These are phyloP conservation scores for Bruguiera parviflora DNA, from an alignment of 345 rosid genomes.

Conservation along the genomic window DNA sequence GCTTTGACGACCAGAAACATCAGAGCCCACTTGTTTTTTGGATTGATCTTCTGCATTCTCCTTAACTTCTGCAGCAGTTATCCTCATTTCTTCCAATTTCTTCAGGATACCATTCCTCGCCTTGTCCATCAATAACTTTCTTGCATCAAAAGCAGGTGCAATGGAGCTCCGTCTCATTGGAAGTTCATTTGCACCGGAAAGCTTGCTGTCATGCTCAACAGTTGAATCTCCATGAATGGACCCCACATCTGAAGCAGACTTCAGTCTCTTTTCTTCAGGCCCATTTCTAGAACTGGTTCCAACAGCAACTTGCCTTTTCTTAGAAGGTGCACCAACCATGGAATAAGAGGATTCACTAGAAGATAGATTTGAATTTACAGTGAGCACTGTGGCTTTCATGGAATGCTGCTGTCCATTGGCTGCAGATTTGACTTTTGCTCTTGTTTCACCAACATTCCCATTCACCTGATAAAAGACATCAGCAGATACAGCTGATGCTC, in stretches of 20 bases:
- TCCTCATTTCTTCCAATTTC: slow-evolving; percentile 57
- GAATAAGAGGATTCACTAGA: slow-evolving; percentile 35
- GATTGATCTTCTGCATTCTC: slow-evolving; percentile 34
- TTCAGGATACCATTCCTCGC: slow-evolving; percentile 63
- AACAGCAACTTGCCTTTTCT: slow-evolving; percentile 64
- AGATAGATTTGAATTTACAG: slow-evolving; percentile 28
- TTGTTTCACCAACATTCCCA: slow-evolving; percentile 37
- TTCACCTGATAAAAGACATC: slow-evolving; percentile 55
- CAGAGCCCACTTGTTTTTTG: slow-evolving; percentile 22
- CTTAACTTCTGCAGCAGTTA: slow-evolving; percentile 45
- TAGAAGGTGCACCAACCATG: slow-evolving; percentile 55
- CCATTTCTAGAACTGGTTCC: slow-evolving; percentile 52
- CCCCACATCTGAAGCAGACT: slow-evolving; percentile 39
- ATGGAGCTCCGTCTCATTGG: slow-evolving; percentile 46
- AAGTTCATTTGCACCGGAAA: slow-evolving; percentile 39
- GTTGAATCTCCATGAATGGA: slow-evolving; percentile 33
- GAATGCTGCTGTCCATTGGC: slow-evolving; percentile 51
- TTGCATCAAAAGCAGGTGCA: slow-evolving; percentile 70
- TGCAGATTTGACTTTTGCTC: slow-evolving; percentile 45
- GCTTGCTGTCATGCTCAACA: slow-evolving; percentile 43
- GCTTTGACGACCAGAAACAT: slow-evolving; percentile 26
- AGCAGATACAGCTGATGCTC: slow-evolving; percentile 43
- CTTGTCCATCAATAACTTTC: slow-evolving; percentile 74
- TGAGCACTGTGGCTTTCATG: slow-evolving; percentile 25
- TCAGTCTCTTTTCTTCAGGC: slow-evolving; percentile 44